phyloP scores from a whole-genome alignment of 164 flowering plant species.

The Piper betle region DNA sequence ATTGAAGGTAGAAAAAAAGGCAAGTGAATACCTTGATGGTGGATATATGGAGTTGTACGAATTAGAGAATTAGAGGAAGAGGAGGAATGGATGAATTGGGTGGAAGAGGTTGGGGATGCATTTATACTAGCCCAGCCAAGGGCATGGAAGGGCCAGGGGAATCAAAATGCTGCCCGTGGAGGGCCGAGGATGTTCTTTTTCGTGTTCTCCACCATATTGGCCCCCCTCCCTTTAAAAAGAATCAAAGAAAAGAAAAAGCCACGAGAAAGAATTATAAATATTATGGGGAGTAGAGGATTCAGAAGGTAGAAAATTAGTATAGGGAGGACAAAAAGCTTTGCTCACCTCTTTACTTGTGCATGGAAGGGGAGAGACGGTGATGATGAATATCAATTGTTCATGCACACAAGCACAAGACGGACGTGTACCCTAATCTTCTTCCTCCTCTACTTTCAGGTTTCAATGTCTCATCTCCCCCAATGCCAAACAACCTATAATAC shows the following conservation, averaged over 20 bases:
- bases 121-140: slow-evolving; percentile 32
- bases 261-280: slow-evolving; percentile 19
- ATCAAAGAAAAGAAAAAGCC: slow-evolving; percentile 20
- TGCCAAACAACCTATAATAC: too few species aligned
- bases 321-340: slow-evolving; percentile 12
- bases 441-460: too few species aligned
- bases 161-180: slow-evolving; percentile 21
- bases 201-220: slow-evolving; percentile 37
- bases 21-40: background rate
- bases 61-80: slow-evolving; percentile 3
- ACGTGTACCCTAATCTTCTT: background rate
- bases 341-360: slow-evolving; percentile 4
- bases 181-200: slow-evolving; percentile 39
- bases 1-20: too few species aligned
- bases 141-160: slow-evolving; percentile 10
- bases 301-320: slow-evolving; percentile 18
- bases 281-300: slow-evolving; percentile 3
- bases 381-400: background rate
- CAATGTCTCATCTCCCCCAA: too few species aligned
- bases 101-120: slow-evolving; percentile 13
- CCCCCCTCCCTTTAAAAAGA: slow-evolving; percentile 24
- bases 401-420: background rate
- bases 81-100: slow-evolving; percentile 8
- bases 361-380: background rate
- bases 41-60: background rate